phyloP scores from a whole-genome alignment of 2,329 filamentous ascomycete genomes.

The Botrytis fragariae region DNA sequence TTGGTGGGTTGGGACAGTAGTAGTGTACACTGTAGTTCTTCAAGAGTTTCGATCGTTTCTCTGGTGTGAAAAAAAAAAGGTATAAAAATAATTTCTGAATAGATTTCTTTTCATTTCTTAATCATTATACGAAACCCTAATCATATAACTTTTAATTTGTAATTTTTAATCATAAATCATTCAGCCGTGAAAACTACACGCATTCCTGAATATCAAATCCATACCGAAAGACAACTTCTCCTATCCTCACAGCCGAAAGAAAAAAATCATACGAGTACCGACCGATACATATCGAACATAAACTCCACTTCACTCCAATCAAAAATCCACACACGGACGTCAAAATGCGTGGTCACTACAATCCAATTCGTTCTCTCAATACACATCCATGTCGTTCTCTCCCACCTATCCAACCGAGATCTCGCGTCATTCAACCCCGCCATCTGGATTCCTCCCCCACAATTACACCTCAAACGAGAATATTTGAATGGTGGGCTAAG shows the following conservation, averaged over 20 bases:
- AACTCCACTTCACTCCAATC: background rate
- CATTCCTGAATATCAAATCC: background rate
- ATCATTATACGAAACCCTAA: background rate
- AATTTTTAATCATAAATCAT: background rate
- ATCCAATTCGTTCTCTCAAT: background rate
- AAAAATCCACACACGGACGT: background rate
- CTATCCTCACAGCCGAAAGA: background rate
- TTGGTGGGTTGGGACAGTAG: background rate
- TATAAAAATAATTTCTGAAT: background rate
- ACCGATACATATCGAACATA: background rate
- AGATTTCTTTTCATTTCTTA: background rate
- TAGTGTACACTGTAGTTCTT: background rate
- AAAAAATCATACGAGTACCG: background rate
- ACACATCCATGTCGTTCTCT: constrained; percentile 1
- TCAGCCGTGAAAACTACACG: background rate
- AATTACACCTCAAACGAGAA: background rate
- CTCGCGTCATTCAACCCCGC: background rate
- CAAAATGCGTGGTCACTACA: background rate
- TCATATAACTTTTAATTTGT: background rate
- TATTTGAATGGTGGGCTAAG: background rate
- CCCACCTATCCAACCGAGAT: background rate
- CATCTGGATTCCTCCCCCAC: background rate
- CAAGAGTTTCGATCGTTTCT: background rate
- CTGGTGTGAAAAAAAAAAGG: background rate
- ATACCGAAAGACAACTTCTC: background rate